A percentile compares a stretch with the other conserved stretches of the same genome.
Conservation (phyloP, 768 basidiomycete genomes). For the Serpula lacrymans region DNA sequence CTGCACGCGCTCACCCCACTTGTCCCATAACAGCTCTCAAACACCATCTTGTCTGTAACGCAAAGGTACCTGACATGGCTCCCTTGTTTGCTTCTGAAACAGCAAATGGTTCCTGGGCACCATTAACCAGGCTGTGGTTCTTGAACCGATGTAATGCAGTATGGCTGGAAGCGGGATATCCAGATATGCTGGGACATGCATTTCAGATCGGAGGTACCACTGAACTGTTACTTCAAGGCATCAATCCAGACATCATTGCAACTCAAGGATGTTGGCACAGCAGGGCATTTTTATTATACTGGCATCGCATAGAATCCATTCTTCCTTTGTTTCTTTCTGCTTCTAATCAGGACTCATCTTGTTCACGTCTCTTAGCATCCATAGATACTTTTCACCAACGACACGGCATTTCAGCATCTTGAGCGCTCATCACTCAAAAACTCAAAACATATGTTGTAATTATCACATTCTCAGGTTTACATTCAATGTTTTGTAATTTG, state of each 20-base stretch:
- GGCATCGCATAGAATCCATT: constrained; percentile 21
- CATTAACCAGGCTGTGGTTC: constrained; percentile 1
- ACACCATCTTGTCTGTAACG: constrained; percentile 18
- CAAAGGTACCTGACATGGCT: constrained; percentile 10
- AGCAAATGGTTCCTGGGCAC: neutral
- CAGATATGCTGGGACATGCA: neutral
- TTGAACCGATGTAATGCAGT: constrained; percentile 1
- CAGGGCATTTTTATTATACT: constrained; percentile 24
- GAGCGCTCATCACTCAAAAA: no score
- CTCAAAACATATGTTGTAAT: no score
- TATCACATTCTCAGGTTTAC: no score
- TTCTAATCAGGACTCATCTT: no score
- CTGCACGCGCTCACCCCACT: constrained; percentile 10
- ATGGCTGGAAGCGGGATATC: neutral
- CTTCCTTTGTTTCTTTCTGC: constrained; percentile 6
- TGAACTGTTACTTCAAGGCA: constrained; percentile 26
- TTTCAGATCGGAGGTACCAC: constrained; percentile 28
- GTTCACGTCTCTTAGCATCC: no score
- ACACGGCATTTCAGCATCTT: no score
- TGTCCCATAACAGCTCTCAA: constrained; percentile 17
- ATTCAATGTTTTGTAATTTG: no score
- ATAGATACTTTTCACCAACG: no score
- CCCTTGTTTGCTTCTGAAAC: constrained; percentile 13
- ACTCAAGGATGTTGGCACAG: constrained; percentile 30
- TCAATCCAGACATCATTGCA: constrained; percentile 28